Percentiles rank a stretch among this genome's conserved stretches.
phyloP scores from a whole-genome alignment of 139 green algal genomes.

The Micractinium conductrix region DNA sequence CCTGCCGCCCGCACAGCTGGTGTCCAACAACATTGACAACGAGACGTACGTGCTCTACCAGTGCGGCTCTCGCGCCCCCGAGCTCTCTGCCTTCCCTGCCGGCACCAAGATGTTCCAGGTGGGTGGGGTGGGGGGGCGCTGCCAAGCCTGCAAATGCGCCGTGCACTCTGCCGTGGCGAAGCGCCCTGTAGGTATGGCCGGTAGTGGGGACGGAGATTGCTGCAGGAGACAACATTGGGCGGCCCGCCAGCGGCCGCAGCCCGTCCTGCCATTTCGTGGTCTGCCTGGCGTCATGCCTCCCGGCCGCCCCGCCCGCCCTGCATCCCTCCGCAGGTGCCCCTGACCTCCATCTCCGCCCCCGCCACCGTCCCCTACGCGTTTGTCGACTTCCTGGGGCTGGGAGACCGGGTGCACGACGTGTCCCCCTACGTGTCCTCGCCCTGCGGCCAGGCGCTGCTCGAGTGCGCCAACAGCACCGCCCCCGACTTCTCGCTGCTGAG shows the following conservation, averaged over 20 bases:
- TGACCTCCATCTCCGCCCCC: constrained; percentile 57
- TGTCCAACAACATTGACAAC: constrained; percentile 56
- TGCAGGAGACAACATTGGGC: background rate
- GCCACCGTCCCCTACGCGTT: constrained; percentile 75
- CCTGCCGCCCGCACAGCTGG: too few relatives aligned
- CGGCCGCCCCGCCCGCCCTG: background rate
- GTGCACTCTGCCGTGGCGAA: too few relatives aligned
- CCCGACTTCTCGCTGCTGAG: background rate
- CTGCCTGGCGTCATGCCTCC: background rate
- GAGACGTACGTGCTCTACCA: constrained; percentile 87
- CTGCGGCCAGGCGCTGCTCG: constrained; percentile 73
- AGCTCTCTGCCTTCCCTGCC: constrained; percentile 36
- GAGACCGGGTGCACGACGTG: constrained; percentile 67
- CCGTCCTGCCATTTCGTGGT: background rate
- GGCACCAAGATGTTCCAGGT: constrained; percentile 64
- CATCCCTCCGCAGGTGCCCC: constrained; percentile 55
- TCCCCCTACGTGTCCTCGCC: constrained; percentile 49
- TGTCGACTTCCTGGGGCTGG: constrained; percentile 66
- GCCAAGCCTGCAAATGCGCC: background rate
- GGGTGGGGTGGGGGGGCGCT: background rate
- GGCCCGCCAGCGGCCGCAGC: background rate
- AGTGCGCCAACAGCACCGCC: constrained; percentile 28
- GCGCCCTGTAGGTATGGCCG: background rate
- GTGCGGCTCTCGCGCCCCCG: constrained; percentile 62
- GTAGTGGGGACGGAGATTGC: background rate